A percentile compares a stretch with the other conserved stretches of the same genome.
Conservation (phyloP, 345 rosid genomes). For the Lepidium didymum region DNA sequence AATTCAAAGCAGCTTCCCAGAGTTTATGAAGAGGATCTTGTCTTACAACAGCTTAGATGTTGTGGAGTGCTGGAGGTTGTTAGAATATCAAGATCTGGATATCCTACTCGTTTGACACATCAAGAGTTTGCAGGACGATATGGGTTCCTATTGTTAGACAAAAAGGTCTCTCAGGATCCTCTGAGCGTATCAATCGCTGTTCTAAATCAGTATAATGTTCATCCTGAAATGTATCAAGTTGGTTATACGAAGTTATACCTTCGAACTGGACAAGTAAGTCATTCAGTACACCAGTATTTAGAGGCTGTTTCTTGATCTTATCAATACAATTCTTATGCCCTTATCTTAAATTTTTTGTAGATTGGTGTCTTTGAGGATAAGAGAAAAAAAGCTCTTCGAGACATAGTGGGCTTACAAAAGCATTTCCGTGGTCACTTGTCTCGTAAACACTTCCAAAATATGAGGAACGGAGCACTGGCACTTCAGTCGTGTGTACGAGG, state of each 20-base stretch:
- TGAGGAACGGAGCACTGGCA: slow-evolving; percentile 42
- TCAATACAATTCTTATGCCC: neutral
- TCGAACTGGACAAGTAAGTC: slow-evolving; percentile 76
- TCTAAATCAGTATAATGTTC: slow-evolving; percentile 56
- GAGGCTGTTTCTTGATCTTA: neutral
- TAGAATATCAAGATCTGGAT: slow-evolving; percentile 82
- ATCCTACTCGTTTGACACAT: slow-evolving; percentile 81
- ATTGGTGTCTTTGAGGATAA: slow-evolving; percentile 60
- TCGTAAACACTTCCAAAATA: slow-evolving; percentile 44
- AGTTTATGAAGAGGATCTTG: slow-evolving; percentile 57
- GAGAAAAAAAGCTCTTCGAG: slow-evolving; percentile 53
- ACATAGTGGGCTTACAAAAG: slow-evolving; percentile 63
- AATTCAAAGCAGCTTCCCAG: slow-evolving; percentile 63
- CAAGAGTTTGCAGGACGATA: slow-evolving; percentile 84
- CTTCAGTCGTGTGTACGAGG: slow-evolving; percentile 73
- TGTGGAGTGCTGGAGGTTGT: slow-evolving; percentile 87
- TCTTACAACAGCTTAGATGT: slow-evolving; percentile 76
- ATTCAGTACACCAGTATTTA: neutral
- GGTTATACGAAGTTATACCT: slow-evolving; percentile 81
- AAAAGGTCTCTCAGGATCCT: slow-evolving; percentile 49
- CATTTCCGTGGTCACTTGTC: slow-evolving; percentile 54
- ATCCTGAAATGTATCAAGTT: slow-evolving; percentile 85
- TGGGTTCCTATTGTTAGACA: slow-evolving; percentile 52
- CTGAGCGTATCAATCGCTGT: slow-evolving; percentile 72
- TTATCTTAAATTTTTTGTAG: slow-evolving; percentile 32